phyloP scores from a whole-genome alignment of 148 eudicot genomes.

The Rhododendron henanense region DNA sequence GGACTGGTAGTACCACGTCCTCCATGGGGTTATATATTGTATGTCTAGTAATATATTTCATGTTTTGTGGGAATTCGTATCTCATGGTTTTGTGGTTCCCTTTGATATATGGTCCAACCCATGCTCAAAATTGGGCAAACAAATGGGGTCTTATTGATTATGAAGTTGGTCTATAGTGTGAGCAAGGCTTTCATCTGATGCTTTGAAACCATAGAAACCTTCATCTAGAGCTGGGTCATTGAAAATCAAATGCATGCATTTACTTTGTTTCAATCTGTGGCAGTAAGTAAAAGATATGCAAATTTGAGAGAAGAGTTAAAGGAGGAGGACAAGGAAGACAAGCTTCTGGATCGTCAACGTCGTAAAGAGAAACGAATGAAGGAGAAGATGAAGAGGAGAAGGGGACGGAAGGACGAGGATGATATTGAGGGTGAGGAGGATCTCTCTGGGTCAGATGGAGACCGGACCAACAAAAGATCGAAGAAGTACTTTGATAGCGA shows the following conservation, averaged over 20 bases:
- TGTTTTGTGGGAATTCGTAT: neutral
- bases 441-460: constrained; percentile 43
- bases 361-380: constrained; percentile 65
- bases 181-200: neutral
- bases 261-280: neutral
- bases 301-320: constrained; percentile 50
- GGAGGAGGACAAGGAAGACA: constrained; percentile 66
- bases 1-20: neutral
- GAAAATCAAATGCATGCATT: neutral
- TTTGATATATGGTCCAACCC: neutral
- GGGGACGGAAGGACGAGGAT: constrained; percentile 42
- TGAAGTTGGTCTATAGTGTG: neutral
- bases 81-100: neutral
- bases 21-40: neutral
- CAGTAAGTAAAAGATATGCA: constrained; percentile 53
- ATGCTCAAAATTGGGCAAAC: neutral
- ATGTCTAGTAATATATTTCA: neutral
- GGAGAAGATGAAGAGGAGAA: constrained; percentile 62
- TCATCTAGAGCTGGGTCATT: neutral
- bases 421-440: constrained; percentile 37
- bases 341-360: constrained; percentile 55
- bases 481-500: constrained; percentile 51
- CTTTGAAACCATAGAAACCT: neutral
- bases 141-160: neutral
- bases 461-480: constrained; percentile 37